Conservation (phyloP, 306 rosid species). For the Castanea crenata region DNA sequence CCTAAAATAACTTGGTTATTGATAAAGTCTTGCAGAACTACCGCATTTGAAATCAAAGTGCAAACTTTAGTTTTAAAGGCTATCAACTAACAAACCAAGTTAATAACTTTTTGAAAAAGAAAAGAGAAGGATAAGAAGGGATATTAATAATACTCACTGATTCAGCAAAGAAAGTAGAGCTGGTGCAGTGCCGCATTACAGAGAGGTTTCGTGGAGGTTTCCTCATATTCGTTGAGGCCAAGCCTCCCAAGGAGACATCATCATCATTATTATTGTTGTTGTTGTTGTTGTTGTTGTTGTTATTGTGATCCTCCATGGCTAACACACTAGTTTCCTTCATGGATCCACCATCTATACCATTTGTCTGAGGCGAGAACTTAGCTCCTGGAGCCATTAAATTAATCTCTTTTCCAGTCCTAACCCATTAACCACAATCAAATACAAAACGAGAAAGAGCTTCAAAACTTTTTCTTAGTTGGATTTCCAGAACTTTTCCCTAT, state of each 20-base stretch:
- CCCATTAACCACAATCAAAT: constrained; percentile 17
- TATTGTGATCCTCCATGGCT: constrained; percentile 47
- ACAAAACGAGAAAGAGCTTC: constrained; percentile 8
- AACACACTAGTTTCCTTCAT: constrained; percentile 20
- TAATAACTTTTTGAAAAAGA: not conserved
- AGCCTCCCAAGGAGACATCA: constrained; percentile 36
- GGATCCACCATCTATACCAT: constrained; percentile 28
- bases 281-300: no score
- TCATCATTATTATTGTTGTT: no score
- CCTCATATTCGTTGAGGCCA: constrained; percentile 27
- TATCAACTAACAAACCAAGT: not conserved
- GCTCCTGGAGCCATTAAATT: constrained; percentile 39
- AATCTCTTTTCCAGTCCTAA: constrained; percentile 27
- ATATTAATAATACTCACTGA: constrained; percentile 35
- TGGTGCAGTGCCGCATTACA: constrained; percentile 42
- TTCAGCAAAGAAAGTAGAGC: constrained; percentile 52
- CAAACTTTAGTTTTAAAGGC: not conserved
- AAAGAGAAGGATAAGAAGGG: not conserved
- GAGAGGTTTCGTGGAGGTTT: constrained; percentile 60
- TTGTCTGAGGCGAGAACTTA: constrained; percentile 26
- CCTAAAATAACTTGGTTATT: not conserved
- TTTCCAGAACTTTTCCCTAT: not conserved
- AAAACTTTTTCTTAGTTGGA: constrained; percentile 14
- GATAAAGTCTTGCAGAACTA: not conserved
- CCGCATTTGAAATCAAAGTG: not conserved